These are phyloP conservation scores for Sporothrix phasma DNA, from an alignment of 2,329 filamentous ascomycete species.

Conservation along the genomic window DNA sequence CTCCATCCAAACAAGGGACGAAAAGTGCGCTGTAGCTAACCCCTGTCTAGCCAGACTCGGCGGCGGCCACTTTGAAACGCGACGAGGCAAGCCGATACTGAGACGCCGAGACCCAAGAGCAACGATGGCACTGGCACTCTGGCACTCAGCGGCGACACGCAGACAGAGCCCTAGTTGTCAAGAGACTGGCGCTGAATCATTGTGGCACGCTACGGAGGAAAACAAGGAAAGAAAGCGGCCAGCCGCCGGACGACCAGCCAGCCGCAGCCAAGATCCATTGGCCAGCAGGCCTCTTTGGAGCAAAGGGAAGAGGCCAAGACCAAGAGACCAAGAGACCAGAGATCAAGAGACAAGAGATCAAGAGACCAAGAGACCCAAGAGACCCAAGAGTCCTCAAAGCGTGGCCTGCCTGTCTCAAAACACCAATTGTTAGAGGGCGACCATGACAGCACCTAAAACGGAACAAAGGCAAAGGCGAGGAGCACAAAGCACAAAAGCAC, in stretches of 20 bases:
- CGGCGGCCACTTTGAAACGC: conserved; percentile 1
- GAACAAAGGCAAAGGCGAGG: no score
- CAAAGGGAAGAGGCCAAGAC: background rate
- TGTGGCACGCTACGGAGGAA: background rate
- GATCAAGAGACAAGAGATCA: background rate
- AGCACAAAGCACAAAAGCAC: no score
- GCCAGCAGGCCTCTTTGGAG: background rate
- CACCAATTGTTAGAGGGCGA: conserved; percentile 13
- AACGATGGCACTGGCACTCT: background rate
- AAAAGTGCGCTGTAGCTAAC: background rate
- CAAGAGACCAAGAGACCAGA: background rate
- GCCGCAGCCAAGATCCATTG: conserved; percentile 5
- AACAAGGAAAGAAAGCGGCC: no score
- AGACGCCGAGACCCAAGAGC: background rate
- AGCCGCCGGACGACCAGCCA: background rate
- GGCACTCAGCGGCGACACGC: no score
- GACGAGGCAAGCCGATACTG: background rate
- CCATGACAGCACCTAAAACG: background rate
- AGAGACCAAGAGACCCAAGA: background rate
- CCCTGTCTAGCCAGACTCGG: conserved; percentile 1
- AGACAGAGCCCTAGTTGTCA: background rate
- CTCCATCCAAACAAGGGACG: background rate
- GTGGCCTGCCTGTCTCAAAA: conserved; percentile 1
- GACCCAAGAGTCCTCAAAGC: background rate
- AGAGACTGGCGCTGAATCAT: background rate